Evolutionary conservation across 108 stramenopile species (phyloP), one percentile per base, ranked within the genome.

Genomic region (Skeletonema potamos): DNA sequence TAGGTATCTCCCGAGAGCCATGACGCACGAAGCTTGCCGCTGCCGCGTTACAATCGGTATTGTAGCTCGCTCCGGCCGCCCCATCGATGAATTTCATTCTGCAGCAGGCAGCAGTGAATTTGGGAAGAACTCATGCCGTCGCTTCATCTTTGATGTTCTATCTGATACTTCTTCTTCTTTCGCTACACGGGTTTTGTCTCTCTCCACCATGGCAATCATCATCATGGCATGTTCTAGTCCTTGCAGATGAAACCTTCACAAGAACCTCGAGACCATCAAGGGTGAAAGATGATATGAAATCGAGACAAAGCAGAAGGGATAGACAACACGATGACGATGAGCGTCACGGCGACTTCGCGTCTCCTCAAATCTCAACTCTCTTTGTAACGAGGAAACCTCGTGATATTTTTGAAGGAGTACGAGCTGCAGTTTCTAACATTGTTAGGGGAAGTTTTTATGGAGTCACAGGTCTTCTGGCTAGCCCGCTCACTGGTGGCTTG

Each of bases 331-430:
- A 58, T 17, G 24, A 44, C 13, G 13, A 69, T 24, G 44, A 11
- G n/a, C 22, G 18, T 6, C 55, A 41, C 33, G 17, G 56, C 17
- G n/a, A 34, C 29, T 6, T 10, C 56, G 24, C 32, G 10, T 13
- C 55, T 3, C 18, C 48, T 51, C 48, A 51, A 20, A 51, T 71
- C 6, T 62, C 66, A 13, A 39, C 34, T 33, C 33, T 79, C 0
- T 62, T 79, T 54, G 58, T 58, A 27, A 62, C 57, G 15, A 55
- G 33, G 27, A 71, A 60, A 57, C 77, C 77, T 1, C 39, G 77
- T 10, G 77, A 79, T 67, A 27, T 67, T 0, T 26, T 79, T 29
- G 77, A 66, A 27, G 77, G 77, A 6, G 29, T 70, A 10, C 41
- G 46, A 6, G 59, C 54, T 2, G 70, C 77, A 7, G 4, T 79